Conservation (phyloP, 352 stramenopile genomes). For the Pythium dissimile region DNA sequence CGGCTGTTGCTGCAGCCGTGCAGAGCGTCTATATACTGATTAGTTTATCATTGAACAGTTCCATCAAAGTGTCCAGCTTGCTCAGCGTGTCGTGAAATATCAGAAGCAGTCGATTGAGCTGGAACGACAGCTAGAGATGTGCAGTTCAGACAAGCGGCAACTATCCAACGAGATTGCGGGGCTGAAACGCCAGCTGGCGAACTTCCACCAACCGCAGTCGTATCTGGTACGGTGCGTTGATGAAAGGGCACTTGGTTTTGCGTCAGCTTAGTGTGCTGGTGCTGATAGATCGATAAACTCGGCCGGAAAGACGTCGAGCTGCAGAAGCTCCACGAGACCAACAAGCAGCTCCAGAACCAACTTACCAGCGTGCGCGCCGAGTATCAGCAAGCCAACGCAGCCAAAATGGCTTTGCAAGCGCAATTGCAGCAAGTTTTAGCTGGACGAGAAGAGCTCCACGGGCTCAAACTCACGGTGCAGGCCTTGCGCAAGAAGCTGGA, state of each 20-base stretch:
- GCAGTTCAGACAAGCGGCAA: conserved; percentile 21
- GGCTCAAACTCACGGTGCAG: conserved; percentile 55
- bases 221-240: conserved; percentile 45
- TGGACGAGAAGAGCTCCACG: conserved; percentile 55
- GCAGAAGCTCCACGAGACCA: conserved; percentile 18
- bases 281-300: conserved; percentile 63
- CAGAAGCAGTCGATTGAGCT: conserved; percentile 49
- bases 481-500: conserved; percentile 33
- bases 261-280: not conserved
- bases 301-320: conserved; percentile 42
- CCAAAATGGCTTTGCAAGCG: conserved; percentile 48
- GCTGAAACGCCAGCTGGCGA: conserved; percentile 36
- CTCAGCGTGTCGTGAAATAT: conserved; percentile 64
- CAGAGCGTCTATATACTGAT: not conserved
- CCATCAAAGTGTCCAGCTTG: conserved; percentile 66
- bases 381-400: conserved; percentile 30
- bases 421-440: conserved; percentile 69
- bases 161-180: conserved; percentile 31
- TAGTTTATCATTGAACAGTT: conserved; percentile 41
- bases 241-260: not conserved
- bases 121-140: conserved; percentile 33
- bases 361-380: conserved; percentile 44
- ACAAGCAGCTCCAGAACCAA: conserved; percentile 30
- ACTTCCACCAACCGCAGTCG: conserved; percentile 66
- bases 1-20: not conserved